A percentile compares a stretch with the other conserved stretches of the same genome.
These are phyloP conservation scores for Alloteropsis angusta DNA, from an alignment of 202 grass and related monocot species.

Conservation along the genomic window DNA sequence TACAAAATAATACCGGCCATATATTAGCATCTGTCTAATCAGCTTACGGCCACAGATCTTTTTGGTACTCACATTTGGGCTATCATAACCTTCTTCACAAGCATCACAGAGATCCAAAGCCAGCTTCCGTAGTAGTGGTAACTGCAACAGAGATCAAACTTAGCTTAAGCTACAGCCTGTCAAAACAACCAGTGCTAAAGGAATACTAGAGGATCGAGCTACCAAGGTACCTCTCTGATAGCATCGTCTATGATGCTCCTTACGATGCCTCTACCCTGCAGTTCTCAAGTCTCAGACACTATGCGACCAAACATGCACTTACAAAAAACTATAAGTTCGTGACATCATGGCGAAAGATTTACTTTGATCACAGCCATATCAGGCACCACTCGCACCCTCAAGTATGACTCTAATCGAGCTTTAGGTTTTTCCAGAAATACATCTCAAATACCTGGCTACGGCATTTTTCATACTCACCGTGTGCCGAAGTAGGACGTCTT, in stretches of 20 bases:
- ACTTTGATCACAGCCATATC: background rate
- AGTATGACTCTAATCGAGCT: background rate
- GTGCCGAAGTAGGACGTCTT: conserved; percentile 73
- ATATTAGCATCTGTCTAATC: background rate
- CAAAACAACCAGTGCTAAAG: background rate
- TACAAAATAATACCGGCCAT: conserved; percentile 9
- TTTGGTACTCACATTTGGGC: conserved; percentile 42
- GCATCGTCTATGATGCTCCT: conserved; percentile 52
- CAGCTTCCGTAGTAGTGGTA: conserved; percentile 50
- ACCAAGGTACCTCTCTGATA: conserved; percentile 38
- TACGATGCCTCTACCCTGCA: conserved; percentile 70
- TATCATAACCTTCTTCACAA: conserved; percentile 63
- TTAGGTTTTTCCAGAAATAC: background rate
- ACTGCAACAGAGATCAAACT: conserved; percentile 20
- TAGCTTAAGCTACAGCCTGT: background rate
- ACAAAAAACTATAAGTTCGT: background rate
- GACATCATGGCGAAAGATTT: background rate
- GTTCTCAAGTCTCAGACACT: conserved; percentile 5
- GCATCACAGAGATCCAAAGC: conserved; percentile 78
- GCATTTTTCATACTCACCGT: conserved; percentile 48
- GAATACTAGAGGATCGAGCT: background rate
- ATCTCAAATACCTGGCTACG: background rate
- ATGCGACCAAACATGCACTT: background rate
- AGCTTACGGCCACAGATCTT: background rate
- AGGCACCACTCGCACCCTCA: background rate